These are phyloP conservation scores for Ampelomyces quisqualis DNA, from an alignment of 2,329 filamentous ascomycete genomes.

Conservation along the genomic window DNA sequence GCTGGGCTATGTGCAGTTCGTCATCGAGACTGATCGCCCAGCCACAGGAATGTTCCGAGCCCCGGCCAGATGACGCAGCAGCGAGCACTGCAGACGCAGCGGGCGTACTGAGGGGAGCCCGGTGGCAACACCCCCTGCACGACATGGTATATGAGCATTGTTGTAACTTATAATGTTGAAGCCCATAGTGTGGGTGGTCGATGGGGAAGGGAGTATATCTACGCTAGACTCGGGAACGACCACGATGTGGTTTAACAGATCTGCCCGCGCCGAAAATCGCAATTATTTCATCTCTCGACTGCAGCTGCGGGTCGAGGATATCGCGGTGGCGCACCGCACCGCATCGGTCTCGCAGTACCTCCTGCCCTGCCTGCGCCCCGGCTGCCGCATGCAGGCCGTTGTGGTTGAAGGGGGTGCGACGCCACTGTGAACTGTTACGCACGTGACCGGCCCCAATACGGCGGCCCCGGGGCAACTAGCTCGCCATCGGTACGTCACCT, in stretches of 20 bases:
- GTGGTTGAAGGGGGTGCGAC: too few species aligned
- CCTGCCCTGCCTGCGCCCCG: constrained; percentile 5
- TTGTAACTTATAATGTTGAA: too few species aligned
- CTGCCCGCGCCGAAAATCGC: constrained; percentile 33
- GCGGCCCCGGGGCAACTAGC: too few species aligned
- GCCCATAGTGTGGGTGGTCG: too few species aligned
- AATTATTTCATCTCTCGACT: constrained; percentile 30
- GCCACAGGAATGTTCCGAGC: constrained; percentile 38
- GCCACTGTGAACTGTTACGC: too few species aligned
- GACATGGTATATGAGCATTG: too few species aligned
- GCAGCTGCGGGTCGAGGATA: constrained; percentile 25
- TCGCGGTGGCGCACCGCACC: constrained; percentile 13
- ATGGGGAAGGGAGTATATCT: constrained; percentile 4
- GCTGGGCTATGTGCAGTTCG: constrained; percentile 45
- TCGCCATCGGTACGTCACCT: too few species aligned
- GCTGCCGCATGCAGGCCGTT: constrained; percentile 8
- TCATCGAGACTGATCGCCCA: constrained; percentile 39
- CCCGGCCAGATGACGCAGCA: constrained; percentile 34
- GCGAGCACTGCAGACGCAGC: constrained; percentile 25
- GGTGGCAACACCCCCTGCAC: too few species aligned
- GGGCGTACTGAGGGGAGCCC: constrained; percentile 23
- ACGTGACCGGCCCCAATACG: constrained; percentile 16
- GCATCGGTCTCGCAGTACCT: constrained; percentile 1
- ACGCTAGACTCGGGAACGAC: constrained; percentile 22
- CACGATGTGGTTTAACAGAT: too few species aligned